phyloP scores from a whole-genome alignment of 441 rosid species.

The Manihot esculenta region DNA sequence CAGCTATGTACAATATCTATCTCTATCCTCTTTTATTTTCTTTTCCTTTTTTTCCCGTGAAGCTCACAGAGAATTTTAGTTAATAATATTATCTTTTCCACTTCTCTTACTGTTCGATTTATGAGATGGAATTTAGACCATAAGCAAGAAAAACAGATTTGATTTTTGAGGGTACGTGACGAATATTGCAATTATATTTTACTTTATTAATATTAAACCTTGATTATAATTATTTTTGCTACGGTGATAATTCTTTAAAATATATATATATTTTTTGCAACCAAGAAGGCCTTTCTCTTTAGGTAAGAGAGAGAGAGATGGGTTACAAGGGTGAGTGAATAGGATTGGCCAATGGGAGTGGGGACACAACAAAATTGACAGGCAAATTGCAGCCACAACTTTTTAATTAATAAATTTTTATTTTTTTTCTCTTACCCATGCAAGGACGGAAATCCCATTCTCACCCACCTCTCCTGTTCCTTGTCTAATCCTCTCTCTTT shows the following conservation, averaged over 20 bases:
- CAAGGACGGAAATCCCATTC: slow-evolving; percentile 33
- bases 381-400: slow-evolving; percentile 59
- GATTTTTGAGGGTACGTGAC: slow-evolving; percentile 3
- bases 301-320: background rate
- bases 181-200: slow-evolving; percentile 12
- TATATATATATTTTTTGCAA: no score
- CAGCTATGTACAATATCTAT: background rate
- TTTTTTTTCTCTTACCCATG: slow-evolving; percentile 24
- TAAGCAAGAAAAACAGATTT: background rate
- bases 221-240: background rate
- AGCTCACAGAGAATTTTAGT: background rate
- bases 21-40: no score
- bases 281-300: slow-evolving; percentile 4
- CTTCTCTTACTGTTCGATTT: background rate
- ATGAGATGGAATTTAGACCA: slow-evolving; percentile 5
- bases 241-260: background rate
- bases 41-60: background rate
- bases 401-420: slow-evolving; percentile 12
- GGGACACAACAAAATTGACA: slow-evolving; percentile 35
- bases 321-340: slow-evolving; percentile 24
- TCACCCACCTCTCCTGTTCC: slow-evolving; percentile 31
- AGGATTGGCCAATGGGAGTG: slow-evolving; percentile 29
- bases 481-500: slow-evolving; percentile 34
- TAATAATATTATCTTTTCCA: background rate
- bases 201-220: background rate